Conservation (phyloP, 805 yeast species). For the Nadsonia fulvescens region DNA sequence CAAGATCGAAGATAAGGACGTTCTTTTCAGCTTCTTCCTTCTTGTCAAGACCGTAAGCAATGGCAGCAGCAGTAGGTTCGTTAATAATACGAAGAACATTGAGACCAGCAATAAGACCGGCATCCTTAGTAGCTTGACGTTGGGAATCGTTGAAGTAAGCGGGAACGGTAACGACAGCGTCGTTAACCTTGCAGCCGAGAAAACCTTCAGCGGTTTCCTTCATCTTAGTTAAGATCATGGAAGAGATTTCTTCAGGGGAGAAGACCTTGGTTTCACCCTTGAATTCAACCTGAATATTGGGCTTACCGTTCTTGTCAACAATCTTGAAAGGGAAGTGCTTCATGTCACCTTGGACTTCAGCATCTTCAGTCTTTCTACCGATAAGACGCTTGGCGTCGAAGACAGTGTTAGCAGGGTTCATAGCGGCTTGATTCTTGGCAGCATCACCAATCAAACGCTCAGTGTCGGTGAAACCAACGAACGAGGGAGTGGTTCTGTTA, state of each 20-base stretch:
- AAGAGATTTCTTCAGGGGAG: conserved; percentile 88
- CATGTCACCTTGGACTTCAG: conserved; percentile 59
- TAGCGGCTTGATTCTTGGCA: conserved; percentile 96
- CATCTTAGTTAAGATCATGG: conserved; percentile 86
- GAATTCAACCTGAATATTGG: conserved; percentile 70
- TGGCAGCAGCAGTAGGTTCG: conserved; percentile 98
- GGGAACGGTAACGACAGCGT: conserved; percentile 92
- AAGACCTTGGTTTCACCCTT: conserved; percentile 75
- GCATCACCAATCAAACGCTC: conserved; percentile 96
- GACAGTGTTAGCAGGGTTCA: conserved; percentile 86
- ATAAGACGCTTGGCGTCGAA: conserved; percentile 93
- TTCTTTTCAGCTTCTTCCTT: conserved; percentile 62
- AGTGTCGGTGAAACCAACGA: conserved; percentile 87
- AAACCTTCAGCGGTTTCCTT: conserved; percentile 83
- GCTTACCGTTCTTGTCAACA: conserved; percentile 65
- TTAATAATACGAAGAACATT: conserved; percentile 88
- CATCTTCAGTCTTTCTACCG: conserved; percentile 65
- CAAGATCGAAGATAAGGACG: conserved; percentile 85
- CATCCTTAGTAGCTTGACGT: conserved; percentile 96
- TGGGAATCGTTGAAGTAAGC: conserved; percentile 96
- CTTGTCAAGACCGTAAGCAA: conserved; percentile 82
- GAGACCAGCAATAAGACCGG: conserved; percentile 91
- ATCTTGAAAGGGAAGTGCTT: conserved; percentile 84
- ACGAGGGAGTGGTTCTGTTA: conserved; percentile 94
- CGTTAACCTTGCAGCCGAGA: conserved; percentile 68